These are phyloP conservation scores for Tripidium arundinaceum DNA, from an alignment of 202 grass and related monocot genomes.

Conservation along the genomic window DNA sequence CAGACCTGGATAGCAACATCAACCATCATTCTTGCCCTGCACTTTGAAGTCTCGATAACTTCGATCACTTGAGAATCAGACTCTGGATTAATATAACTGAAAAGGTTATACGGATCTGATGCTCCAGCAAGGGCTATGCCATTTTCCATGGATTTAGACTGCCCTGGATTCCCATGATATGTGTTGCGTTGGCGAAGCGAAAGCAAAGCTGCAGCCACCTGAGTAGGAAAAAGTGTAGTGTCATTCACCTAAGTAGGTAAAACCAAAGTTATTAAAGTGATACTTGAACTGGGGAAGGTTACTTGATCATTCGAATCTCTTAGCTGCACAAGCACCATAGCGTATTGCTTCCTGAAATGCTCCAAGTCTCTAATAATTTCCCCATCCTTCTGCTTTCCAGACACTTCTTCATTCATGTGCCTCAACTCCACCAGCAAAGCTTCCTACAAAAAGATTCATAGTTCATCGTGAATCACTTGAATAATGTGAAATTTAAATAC, in stretches of 20 bases:
- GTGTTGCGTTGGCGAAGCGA: slow-evolving; percentile 87
- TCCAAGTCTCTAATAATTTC: slow-evolving; percentile 79
- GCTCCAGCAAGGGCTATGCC: slow-evolving; percentile 47
- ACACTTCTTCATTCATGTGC: slow-evolving; percentile 98
- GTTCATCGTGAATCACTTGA: slow-evolving; percentile 1
- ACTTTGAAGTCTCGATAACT: slow-evolving; percentile 79
- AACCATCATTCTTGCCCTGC: slow-evolving; percentile 87
- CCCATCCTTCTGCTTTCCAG: slow-evolving; percentile 78
- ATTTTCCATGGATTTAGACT: slow-evolving; percentile 60
- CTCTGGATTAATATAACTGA: slow-evolving; percentile 66
- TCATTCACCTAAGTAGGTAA: slow-evolving; percentile 14
- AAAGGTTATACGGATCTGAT: slow-evolving; percentile 43
- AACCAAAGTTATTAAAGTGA: slow-evolving; percentile 26
- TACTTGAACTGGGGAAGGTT: slow-evolving; percentile 3
- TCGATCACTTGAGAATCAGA: slow-evolving; percentile 86
- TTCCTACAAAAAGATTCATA: slow-evolving; percentile 57
- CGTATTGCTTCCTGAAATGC: slow-evolving; percentile 90
- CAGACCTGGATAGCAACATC: slow-evolving; percentile 93
- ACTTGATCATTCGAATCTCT: slow-evolving; percentile 98
- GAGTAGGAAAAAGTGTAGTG: slow-evolving; percentile 30
- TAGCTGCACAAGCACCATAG: slow-evolving; percentile 96
- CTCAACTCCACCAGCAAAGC: slow-evolving; percentile 88
- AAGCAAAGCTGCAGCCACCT: slow-evolving; percentile 85
- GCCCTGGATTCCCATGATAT: slow-evolving; percentile 64
- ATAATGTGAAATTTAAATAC: slow-evolving; percentile 6